phyloP scores from a whole-genome alignment of 148 eudicot genomes.

The Rhododendron ferrugineum region DNA sequence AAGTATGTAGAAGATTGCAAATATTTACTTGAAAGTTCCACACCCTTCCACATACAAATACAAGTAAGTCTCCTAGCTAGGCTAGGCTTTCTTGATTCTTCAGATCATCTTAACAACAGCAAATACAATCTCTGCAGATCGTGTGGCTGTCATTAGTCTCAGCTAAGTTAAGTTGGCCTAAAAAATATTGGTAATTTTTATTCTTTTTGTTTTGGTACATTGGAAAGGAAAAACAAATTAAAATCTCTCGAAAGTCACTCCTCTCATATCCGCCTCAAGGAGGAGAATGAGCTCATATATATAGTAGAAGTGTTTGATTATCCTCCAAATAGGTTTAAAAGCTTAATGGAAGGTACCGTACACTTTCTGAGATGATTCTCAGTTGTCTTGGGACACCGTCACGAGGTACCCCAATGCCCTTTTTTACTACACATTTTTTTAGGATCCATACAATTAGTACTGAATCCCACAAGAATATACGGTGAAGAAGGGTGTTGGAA shows the following conservation, averaged over 20 bases:
- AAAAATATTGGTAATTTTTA: not conserved
- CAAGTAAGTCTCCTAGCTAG: not conserved
- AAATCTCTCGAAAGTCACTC: too few relatives aligned
- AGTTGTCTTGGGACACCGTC: not conserved
- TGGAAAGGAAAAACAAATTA: too few relatives aligned
- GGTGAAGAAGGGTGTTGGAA: not conserved
- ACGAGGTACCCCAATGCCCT: not conserved
- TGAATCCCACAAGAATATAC: not conserved
- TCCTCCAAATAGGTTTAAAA: not conserved
- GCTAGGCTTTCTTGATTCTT: not conserved
- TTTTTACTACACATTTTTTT: not conserved
- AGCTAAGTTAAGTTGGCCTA: not conserved
- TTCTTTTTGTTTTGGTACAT: too few relatives aligned
- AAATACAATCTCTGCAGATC: not conserved
- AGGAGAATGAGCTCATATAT: too few relatives aligned
- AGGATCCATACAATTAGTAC: not conserved
- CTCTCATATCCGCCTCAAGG: too few relatives aligned
- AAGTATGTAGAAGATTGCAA: not conserved
- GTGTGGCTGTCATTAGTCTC: conserved; percentile 1
- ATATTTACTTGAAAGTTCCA: not conserved
- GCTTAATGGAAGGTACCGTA: not conserved
- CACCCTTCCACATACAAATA: not conserved
- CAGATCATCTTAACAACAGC: not conserved
- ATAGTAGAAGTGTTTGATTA: not conserved
- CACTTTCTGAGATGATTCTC: not conserved